A percentile compares a stretch with the other conserved stretches of the same genome.
phyloP scores from a whole-genome alignment of 345 rosid genomes.

The Carallia brachiata region DNA sequence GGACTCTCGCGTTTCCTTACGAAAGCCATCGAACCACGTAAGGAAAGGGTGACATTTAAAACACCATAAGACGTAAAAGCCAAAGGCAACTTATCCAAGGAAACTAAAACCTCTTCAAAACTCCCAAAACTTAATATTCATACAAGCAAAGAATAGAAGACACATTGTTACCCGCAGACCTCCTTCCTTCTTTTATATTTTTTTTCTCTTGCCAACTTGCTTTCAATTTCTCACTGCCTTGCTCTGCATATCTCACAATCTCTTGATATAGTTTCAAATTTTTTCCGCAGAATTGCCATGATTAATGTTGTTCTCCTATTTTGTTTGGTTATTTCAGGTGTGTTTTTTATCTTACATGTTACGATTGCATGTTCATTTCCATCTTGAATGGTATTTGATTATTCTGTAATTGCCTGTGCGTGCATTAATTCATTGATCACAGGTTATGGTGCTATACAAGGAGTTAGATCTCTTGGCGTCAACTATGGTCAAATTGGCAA shows the following conservation, averaged over 20 bases:
- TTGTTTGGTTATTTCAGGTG: constrained; percentile 49
- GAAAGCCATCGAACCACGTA: background rate
- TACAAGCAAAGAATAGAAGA: constrained; percentile 60
- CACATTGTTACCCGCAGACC: background rate
- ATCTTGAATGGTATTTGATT: background rate
- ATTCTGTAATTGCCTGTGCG: background rate
- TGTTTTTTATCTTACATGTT: background rate
- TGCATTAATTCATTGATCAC: background rate
- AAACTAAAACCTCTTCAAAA: constrained; percentile 24
- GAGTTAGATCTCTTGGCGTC: constrained; percentile 64
- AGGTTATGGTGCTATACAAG: constrained; percentile 43
- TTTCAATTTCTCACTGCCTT: constrained; percentile 5
- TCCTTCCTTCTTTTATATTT: background rate
- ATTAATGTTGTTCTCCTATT: constrained; percentile 38
- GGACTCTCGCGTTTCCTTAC: too few species aligned
- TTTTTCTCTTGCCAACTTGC: constrained; percentile 11
- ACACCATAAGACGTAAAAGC: constrained; percentile 24
- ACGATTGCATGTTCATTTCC: background rate
- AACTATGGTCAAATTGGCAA: constrained; percentile 83
- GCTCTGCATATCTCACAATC: background rate
- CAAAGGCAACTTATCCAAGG: constrained; percentile 43
- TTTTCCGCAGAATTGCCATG: constrained; percentile 28
- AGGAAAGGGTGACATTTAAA: constrained; percentile 11
- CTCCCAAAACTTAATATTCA: constrained; percentile 10
- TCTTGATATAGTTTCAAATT: constrained; percentile 27